Base-by-base conservation (phyloP, 345 rosid species). In the Populus euphratica region DNA sequence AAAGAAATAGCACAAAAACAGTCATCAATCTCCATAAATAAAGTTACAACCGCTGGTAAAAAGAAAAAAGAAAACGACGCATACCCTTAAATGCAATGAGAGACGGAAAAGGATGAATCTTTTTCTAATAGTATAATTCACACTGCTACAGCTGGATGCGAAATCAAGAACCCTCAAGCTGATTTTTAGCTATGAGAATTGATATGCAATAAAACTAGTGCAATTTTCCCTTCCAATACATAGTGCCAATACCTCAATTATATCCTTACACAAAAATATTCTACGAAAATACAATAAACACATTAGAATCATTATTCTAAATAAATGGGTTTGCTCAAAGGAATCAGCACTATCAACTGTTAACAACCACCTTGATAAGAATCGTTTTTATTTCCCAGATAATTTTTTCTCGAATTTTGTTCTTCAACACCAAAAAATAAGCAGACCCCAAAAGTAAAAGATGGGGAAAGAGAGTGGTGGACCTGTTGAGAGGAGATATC, bases 401-500 rank as follows among this genome's bases (percentile, higher is more conserved):
- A n/a, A 0, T 52, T 20, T 18, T 52, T 52, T 18, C 59, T 18
- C 59, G 59, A 52, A 20, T 52, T 52, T 2, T 52, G 59, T 52
- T n/a, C 9, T 52, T 52, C 10, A 21, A 52, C 20, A 20, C 23
- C 23, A 18, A 52, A 8, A 6, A 52, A 52, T 20, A 20, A 52
- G 6, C 59, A 20, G 21, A 52, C 59, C 59, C 8, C 23, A 7
- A 8, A 52, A 20, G 59, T 6, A 52, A 52, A 2, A 52, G 59
- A 18, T 20, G 59, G 7, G 59, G 59, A 20, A 62, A 64, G 36
- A 36, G 47, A 31, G 29, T 33, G 21, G 29, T 6, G 72, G 39
- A 94, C 98, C 98, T 91, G 98, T 56, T 91, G 94, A 27, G 97
- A 94, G 68, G 98, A 91, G 85, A 93, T 82, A 81, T 93, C 95